A percentile compares a stretch with the other conserved stretches of the same genome.
These are phyloP conservation scores for Hymenochaete sp. DNA, from an alignment of 1,284 basidiomycete species.

Conservation along the genomic window DNA sequence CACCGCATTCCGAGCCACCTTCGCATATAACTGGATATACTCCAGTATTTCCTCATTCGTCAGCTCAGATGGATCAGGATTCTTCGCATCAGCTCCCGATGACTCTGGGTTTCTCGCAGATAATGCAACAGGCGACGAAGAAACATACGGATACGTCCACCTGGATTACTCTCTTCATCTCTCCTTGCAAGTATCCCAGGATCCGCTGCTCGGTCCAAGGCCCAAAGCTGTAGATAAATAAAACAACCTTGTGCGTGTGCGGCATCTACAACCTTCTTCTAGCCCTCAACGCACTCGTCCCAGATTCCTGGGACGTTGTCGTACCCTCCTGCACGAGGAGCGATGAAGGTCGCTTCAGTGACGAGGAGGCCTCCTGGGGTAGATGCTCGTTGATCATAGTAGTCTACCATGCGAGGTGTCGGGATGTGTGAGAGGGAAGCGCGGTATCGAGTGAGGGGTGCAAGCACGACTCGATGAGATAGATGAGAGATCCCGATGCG, in stretches of 20 bases:
- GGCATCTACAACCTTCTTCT: slow-evolving; percentile 34
- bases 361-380: slow-evolving; percentile 40
- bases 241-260: slow-evolving; percentile 38
- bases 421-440: slow-evolving; percentile 22
- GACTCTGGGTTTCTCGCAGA: not conserved
- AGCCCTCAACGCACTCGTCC: slow-evolving; percentile 37
- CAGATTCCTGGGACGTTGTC: slow-evolving; percentile 36
- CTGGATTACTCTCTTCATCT: slow-evolving; percentile 24
- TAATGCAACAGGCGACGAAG: slow-evolving; percentile 34
- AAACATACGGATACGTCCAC: slow-evolving; percentile 26
- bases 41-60: slow-evolving; percentile 35
- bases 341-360: slow-evolving; percentile 39
- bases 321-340: slow-evolving; percentile 31
- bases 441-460: slow-evolving; percentile 29
- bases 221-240: slow-evolving; percentile 45
- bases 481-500: slow-evolving; percentile 26
- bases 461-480: slow-evolving; percentile 26
- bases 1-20: slow-evolving; percentile 26
- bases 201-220: slow-evolving; percentile 35
- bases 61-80: slow-evolving; percentile 22
- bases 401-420: slow-evolving; percentile 29
- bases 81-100: slow-evolving; percentile 15
- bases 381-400: slow-evolving; percentile 40
- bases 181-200: slow-evolving; percentile 24
- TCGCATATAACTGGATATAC: slow-evolving; percentile 23